Evolutionary conservation across 345 rosid species (phyloP).

Genomic region (Dimocarpus longan): DNA sequence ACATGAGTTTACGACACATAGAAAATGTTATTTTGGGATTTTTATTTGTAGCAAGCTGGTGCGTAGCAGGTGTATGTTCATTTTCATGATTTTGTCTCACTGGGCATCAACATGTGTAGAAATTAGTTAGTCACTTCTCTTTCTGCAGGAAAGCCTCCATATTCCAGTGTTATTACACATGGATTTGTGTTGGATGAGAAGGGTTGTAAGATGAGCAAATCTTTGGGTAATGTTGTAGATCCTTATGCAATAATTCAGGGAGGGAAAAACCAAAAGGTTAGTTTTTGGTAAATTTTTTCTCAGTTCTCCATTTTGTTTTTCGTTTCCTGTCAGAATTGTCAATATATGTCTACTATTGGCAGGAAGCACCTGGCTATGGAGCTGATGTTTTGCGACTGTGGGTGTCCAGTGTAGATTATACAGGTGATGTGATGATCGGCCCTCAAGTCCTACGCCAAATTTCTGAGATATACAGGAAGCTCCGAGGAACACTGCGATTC

Average conservation of each 20-base stretch:
- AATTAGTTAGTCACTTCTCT: slow-evolving; percentile 20
- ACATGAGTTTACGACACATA: neutral
- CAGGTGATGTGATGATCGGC: slow-evolving; percentile 83
- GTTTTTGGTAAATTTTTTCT: slow-evolving; percentile 20
- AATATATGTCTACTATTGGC: slow-evolving; percentile 35
- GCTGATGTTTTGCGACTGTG: slow-evolving; percentile 95
- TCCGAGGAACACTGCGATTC: slow-evolving; percentile 89
- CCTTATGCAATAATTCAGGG: slow-evolving; percentile 82
- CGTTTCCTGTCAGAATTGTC: slow-evolving; percentile 10
- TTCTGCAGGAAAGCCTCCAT: slow-evolving; percentile 83
- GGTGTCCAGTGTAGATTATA: slow-evolving; percentile 98
- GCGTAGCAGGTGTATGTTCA: slow-evolving; percentile 7
- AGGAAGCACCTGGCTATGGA: slow-evolving; percentile 95
- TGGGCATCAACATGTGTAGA: neutral
- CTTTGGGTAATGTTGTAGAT: slow-evolving; percentile 91
- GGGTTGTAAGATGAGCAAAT: slow-evolving; percentile 98
- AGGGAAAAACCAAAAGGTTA: slow-evolving; percentile 78
- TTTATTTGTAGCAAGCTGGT: neutral
- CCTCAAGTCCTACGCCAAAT: slow-evolving; percentile 84
- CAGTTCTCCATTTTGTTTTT: neutral
- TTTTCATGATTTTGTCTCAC: neutral
- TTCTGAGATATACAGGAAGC: slow-evolving; percentile 90
- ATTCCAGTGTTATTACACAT: slow-evolving; percentile 79
- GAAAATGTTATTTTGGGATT: slow-evolving; percentile 12
- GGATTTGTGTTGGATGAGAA: slow-evolving; percentile 98